Percentiles rank a stretch among this genome's conserved stretches.
phyloP scores from a whole-genome alignment of 257 asterid species.

The Primulina eburnea region DNA sequence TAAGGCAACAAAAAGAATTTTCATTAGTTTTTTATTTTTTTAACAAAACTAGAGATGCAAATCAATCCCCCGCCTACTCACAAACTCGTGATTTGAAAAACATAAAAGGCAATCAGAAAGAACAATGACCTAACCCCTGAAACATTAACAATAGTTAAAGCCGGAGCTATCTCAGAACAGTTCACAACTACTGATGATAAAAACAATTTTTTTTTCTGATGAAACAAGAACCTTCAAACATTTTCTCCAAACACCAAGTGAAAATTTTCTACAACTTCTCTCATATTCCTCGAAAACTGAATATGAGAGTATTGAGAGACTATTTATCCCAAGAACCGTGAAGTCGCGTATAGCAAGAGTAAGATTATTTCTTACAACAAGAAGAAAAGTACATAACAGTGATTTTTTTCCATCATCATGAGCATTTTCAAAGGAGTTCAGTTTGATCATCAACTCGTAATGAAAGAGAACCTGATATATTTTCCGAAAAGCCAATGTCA shows the following conservation, averaged over 20 bases:
- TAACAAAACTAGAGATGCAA: no score
- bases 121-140: constrained; percentile 35
- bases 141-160: constrained; percentile 3
- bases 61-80: no score
- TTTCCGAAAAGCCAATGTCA: background rate
- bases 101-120: background rate
- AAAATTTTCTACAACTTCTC: background rate
- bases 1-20: no score
- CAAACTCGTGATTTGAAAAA: no score
- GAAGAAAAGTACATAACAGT: background rate
- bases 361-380: background rate
- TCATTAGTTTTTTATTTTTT: no score
- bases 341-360: background rate
- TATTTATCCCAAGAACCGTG: background rate
- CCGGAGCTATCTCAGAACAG: background rate
- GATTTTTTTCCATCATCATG: background rate
- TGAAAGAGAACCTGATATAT: background rate
- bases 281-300: background rate
- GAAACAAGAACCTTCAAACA: background rate
- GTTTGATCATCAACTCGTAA: background rate
- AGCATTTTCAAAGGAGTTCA: no score
- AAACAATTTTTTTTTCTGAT: background rate
- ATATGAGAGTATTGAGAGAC: background rate
- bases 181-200: no score
- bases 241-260: background rate